Percentiles rank a stretch among this genome's conserved stretches.
These are phyloP conservation scores for Nakazawaea ernobii DNA, from an alignment of 805 yeast genomes.

Conservation along the genomic window DNA sequence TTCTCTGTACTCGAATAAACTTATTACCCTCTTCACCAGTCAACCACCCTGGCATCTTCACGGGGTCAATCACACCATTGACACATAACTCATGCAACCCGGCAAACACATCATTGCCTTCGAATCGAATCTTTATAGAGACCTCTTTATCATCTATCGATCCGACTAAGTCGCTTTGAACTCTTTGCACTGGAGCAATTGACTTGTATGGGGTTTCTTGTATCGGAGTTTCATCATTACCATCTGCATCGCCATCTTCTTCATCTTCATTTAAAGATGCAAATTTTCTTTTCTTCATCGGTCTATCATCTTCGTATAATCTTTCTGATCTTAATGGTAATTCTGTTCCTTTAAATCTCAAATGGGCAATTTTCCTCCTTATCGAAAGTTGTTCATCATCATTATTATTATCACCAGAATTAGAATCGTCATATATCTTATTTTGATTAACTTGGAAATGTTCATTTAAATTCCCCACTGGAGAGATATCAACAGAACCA, in stretches of 20 bases:
- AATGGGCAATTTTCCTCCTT: conserved; percentile 39
- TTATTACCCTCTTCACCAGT: conserved; percentile 66
- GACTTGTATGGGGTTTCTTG: conserved; percentile 38
- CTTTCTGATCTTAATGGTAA: conserved; percentile 28
- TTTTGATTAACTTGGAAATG: conserved; percentile 32
- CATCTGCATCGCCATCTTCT: conserved; percentile 18
- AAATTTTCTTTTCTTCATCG: conserved; percentile 19
- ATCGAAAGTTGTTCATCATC: conserved; percentile 16
- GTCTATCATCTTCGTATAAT: conserved; percentile 33
- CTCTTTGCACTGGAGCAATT: conserved; percentile 51
- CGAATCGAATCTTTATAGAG: conserved; percentile 29
- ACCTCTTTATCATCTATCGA: conserved; percentile 19
- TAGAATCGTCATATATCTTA: conserved; percentile 16
- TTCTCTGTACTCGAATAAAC: background rate
- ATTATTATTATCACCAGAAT: conserved; percentile 11
- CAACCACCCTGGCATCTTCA: conserved; percentile 66
- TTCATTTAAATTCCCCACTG: conserved; percentile 39
- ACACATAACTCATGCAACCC: conserved; percentile 69
- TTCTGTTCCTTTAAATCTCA: conserved; percentile 56
- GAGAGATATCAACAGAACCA: conserved; percentile 57
- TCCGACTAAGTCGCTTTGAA: conserved; percentile 30
- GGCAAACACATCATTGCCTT: conserved; percentile 71
- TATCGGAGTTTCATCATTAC: conserved; percentile 14
- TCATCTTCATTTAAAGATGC: conserved; percentile 10
- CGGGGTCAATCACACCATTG: conserved; percentile 41